These are phyloP conservation scores for Ceraceosorus guamensis DNA, from an alignment of 1,284 basidiomycete genomes.

Conservation along the genomic window DNA sequence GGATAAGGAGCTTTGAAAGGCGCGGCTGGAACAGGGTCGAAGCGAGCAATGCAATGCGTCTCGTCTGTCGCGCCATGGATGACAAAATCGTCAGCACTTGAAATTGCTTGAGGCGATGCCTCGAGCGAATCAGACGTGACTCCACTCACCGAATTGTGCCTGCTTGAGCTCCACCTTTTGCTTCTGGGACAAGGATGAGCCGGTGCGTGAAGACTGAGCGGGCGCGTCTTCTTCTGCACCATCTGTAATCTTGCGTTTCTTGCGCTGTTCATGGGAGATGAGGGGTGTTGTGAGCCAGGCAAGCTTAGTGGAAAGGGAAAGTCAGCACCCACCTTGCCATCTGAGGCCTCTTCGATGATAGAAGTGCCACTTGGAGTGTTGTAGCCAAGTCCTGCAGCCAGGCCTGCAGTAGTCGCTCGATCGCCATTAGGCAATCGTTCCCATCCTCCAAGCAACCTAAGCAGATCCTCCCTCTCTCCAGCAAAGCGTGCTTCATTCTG, in stretches of 20 bases:
- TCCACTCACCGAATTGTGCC: constrained; percentile 20
- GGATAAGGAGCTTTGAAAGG: constrained; percentile 30
- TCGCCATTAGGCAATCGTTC: constrained; percentile 40
- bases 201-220: background rate
- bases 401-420: constrained; percentile 32
- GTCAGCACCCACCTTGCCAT: background rate
- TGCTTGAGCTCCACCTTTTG: constrained; percentile 35
- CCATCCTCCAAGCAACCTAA: constrained; percentile 61
- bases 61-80: constrained; percentile 18
- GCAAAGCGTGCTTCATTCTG: constrained; percentile 84
- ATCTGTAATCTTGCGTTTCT: constrained; percentile 1
- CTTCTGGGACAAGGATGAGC: constrained; percentile 21
- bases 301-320: background rate
- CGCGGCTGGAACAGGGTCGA: constrained; percentile 17
- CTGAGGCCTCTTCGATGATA: constrained; percentile 3
- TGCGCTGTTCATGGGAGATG: background rate
- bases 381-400: constrained; percentile 36
- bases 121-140: too few relatives aligned
- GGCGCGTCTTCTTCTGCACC: constrained; percentile 2
- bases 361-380: background rate
- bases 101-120: background rate
- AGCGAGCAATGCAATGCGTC: constrained; percentile 40
- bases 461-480: constrained; percentile 79
- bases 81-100: background rate
- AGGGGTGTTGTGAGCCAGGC: background rate